Conservation (phyloP, 768 basidiomycete genomes). For the Boletus reticuloceps region DNA sequence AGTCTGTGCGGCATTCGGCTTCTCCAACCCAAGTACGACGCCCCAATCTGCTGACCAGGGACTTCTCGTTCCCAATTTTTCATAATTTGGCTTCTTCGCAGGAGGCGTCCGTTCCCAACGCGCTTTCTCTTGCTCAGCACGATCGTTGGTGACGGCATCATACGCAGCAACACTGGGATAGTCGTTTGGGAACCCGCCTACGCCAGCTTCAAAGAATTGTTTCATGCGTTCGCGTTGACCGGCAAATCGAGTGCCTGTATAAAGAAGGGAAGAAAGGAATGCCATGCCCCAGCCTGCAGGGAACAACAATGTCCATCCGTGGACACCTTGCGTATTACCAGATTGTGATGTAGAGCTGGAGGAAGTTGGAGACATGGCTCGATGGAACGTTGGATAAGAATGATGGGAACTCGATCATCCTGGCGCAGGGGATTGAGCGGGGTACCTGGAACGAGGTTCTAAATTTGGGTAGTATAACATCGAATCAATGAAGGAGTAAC, state of each 20-base stretch:
- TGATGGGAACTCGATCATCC: conserved; percentile 81
- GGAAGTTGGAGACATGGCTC: conserved; percentile 30
- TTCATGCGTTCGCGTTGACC: conserved; percentile 82
- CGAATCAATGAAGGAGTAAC: neutral
- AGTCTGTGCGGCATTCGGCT: conserved; percentile 6
- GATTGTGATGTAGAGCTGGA: conserved; percentile 15
- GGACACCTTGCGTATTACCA: conserved; percentile 44
- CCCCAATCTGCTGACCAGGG: conserved; percentile 82
- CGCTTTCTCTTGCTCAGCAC: conserved; percentile 51
- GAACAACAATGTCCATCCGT: conserved; percentile 86
- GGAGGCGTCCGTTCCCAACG: conserved; percentile 82
- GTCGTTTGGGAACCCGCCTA: conserved; percentile 77
- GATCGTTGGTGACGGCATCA: conserved; percentile 43
- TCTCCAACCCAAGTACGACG: conserved; percentile 54
- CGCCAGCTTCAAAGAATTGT: conserved; percentile 81
- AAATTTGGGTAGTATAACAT: neutral
- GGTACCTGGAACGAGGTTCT: conserved; percentile 81
- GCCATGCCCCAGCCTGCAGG: conserved; percentile 92
- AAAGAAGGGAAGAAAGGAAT: conserved; percentile 77
- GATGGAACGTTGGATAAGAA: conserved; percentile 79
- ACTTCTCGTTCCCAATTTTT: conserved; percentile 58
- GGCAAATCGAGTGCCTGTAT: conserved; percentile 80
- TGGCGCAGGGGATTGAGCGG: conserved; percentile 60
- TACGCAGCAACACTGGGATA: conserved; percentile 62
- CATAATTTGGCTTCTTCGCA: conserved; percentile 79